phyloP scores from a whole-genome alignment of 805 yeast species.

The Candida ponderosae region DNA sequence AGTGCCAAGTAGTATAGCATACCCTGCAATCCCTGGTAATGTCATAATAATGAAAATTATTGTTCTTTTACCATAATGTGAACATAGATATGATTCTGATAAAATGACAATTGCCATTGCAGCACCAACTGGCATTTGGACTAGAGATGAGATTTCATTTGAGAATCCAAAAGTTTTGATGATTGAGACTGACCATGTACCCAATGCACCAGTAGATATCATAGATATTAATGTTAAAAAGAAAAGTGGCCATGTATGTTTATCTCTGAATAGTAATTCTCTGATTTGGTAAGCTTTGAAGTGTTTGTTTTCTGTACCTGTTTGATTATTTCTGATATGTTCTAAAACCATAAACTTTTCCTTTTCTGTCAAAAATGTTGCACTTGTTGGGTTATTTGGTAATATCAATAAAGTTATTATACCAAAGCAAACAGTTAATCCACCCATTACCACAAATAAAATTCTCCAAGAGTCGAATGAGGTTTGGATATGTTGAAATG shows the following conservation, averaged over 20 bases:
- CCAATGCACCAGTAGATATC: conserved; percentile 42
- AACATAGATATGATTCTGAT: conserved; percentile 28
- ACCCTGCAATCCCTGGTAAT: conserved; percentile 42
- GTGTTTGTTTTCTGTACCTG: conserved; percentile 38
- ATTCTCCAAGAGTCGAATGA: conserved; percentile 54
- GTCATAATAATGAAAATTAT: conserved; percentile 29
- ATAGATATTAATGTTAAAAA: conserved; percentile 35
- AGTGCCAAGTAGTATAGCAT: conserved; percentile 34
- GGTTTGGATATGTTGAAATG: conserved; percentile 42
- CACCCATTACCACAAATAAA: conserved; percentile 48
- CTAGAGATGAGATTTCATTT: conserved; percentile 32
- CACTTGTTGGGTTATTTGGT: conserved; percentile 41
- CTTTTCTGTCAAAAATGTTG: conserved; percentile 26
- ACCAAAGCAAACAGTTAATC: conserved; percentile 45
- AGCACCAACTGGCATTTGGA: conserved; percentile 53
- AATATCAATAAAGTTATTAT: conserved; percentile 30
- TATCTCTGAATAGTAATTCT: conserved; percentile 36
- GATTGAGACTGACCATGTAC: conserved; percentile 26
- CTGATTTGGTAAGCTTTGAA: conserved; percentile 32
- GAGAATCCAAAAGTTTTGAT: conserved; percentile 40
- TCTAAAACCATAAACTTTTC: conserved; percentile 35
- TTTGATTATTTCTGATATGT: conserved; percentile 35
- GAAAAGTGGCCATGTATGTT: conserved; percentile 42
- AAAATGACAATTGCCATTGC: conserved; percentile 35
- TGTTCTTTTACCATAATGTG: conserved; percentile 28